A percentile compares a stretch with the other conserved stretches of the same genome.
These are phyloP conservation scores for Penicillium thymicola DNA, from an alignment of 2,329 filamentous ascomycete species.

Conservation along the genomic window DNA sequence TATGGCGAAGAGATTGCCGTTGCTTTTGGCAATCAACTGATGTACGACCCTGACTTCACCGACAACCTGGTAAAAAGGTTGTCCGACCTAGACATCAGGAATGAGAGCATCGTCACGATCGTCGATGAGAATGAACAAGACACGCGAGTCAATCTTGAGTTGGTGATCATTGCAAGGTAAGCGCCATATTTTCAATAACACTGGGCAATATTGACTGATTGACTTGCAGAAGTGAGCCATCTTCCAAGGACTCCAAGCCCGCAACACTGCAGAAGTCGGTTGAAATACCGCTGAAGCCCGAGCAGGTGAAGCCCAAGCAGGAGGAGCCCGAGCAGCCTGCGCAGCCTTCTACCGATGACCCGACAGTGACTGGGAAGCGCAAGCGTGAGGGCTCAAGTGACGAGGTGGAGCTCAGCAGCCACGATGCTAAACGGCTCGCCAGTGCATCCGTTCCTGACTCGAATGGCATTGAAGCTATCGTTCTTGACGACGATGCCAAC, in stretches of 20 bases:
- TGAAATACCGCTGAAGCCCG: conserved; percentile 49
- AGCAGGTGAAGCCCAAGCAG: conserved; percentile 42
- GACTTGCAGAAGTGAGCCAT: conserved; percentile 24
- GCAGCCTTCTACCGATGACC: conserved; percentile 33
- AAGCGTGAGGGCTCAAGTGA: conserved; percentile 48
- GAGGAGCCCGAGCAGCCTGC: conserved; percentile 40
- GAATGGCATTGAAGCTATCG: conserved; percentile 36
- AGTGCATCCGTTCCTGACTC: conserved; percentile 41
- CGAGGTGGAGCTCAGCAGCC: conserved; percentile 27
- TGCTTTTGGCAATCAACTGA: conserved; percentile 68
- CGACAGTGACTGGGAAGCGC: conserved; percentile 31
- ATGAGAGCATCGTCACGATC: conserved; percentile 74
- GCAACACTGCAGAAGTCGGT: conserved; percentile 41
- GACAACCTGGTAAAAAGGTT: conserved; percentile 81
- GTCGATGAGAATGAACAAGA: conserved; percentile 70
- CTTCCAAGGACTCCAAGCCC: conserved; percentile 39
- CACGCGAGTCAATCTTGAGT: conserved; percentile 70
- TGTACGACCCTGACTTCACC: conserved; percentile 87
- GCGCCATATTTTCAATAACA: background rate
- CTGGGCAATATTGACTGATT: conserved; percentile 11
- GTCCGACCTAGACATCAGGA: conserved; percentile 68
- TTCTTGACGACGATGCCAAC: conserved; percentile 43
- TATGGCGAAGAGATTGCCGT: conserved; percentile 81
- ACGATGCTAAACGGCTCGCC: conserved; percentile 41
- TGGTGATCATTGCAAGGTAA: conserved; percentile 49